A percentile compares a stretch with the other conserved stretches of the same genome.
Evolutionary conservation across 352 stramenopile genomes (phyloP).

Genomic region (Globisporangium radiosum): DNA sequence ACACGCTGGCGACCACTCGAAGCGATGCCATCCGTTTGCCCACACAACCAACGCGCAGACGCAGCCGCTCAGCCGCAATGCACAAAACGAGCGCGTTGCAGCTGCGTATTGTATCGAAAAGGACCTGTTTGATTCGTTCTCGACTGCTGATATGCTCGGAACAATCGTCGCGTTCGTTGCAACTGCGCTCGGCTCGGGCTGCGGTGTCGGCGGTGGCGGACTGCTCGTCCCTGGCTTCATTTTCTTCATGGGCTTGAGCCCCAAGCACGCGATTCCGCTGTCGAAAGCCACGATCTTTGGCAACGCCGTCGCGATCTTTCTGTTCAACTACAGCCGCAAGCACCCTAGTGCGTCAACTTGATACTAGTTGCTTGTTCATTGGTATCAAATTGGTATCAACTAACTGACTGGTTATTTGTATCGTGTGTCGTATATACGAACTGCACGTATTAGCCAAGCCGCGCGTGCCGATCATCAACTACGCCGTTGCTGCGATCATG

Average conservation of each 20-base stretch:
- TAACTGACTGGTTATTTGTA: background rate
- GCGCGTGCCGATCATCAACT: conserved; percentile 94
- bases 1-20: conserved; percentile 34
- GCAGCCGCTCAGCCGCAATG: conserved; percentile 25
- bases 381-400: background rate
- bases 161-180: conserved; percentile 73
- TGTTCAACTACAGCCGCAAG: conserved; percentile 91
- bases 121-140: conserved; percentile 73
- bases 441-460: conserved; percentile 31
- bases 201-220: conserved; percentile 90
- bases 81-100: conserved; percentile 21
- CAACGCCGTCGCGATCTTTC: conserved; percentile 91
- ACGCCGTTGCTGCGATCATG: conserved; percentile 98
- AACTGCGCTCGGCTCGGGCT: conserved; percentile 86
- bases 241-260: conserved; percentile 87
- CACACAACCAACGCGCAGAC: conserved; percentile 21
- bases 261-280: conserved; percentile 97
- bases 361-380: background rate
- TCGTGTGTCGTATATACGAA: no score
- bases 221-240: conserved; percentile 98
- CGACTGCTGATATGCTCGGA: conserved; percentile 53
- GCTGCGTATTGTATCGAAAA: conserved; percentile 77
- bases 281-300: conserved; percentile 97
- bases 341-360: conserved; percentile 67
- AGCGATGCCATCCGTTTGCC: conserved; percentile 48